Evolutionary conservation across 257 asterid genomes (phyloP).

Genomic region (Leonotis leonurus): DNA sequence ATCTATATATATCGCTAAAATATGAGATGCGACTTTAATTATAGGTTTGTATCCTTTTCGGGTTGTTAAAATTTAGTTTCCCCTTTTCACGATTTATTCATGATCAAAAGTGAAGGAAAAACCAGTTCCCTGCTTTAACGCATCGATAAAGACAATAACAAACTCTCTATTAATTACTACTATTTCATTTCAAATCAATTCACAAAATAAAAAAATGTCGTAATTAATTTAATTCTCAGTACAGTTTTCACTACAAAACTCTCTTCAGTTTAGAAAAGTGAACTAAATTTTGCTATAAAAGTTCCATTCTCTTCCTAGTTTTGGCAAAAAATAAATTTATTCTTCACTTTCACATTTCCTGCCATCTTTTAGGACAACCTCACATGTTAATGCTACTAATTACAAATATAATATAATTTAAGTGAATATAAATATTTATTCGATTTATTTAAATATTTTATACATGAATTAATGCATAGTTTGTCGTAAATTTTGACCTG

Average conservation of each 20-base stretch:
- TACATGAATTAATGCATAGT: too few species aligned
- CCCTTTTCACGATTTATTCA: constrained; percentile 35
- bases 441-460: too few species aligned
- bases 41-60: constrained; percentile 7
- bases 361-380: constrained; percentile 15
- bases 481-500: not conserved
- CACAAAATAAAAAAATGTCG: not conserved
- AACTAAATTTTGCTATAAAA: not conserved
- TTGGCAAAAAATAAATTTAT: not conserved
- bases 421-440: too few species aligned
- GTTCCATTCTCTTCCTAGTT: constrained; percentile 9
- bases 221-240: not conserved
- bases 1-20: not conserved
- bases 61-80: constrained; percentile 31
- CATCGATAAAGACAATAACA: not conserved
- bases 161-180: not conserved
- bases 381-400: not conserved
- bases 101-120: constrained; percentile 24
- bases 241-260: not conserved
- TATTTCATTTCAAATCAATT: too few species aligned
- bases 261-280: not conserved
- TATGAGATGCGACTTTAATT: not conserved
- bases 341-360: constrained; percentile 8
- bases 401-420: not conserved
- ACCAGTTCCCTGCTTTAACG: constrained; percentile 18